Evolutionary conservation across 2,329 filamentous ascomycete genomes (phyloP), one percentile per base, ranked within the genome.

Genomic region (Boeremia exigua): DNA sequence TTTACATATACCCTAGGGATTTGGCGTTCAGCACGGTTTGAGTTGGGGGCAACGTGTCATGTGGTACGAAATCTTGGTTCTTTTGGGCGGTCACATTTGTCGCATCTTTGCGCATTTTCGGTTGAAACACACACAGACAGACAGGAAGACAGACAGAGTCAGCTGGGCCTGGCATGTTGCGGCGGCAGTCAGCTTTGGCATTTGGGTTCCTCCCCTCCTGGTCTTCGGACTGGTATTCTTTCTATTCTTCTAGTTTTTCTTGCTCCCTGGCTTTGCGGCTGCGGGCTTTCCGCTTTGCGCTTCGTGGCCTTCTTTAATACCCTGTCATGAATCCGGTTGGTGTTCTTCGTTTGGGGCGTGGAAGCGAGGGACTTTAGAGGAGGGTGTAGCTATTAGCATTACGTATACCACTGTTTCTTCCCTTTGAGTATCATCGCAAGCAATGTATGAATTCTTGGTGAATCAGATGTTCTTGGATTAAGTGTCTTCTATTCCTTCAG

Each of bases 1-100:
- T 30, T 47, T 32, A 32, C 27, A 30, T 42, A 54, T 54, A 54
- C 50, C 50, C 50, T 54, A 54, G 50, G 50, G 50, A 30, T 42
- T 2, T 8, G 50, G 50, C 50, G 50, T 54, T 53, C 9, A 32
- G 39, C 27, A 17, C 29, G 32, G 37, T 50, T 36, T 50, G 23
- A 5, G 28, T 32, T 48, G 42, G 28, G 10, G 40, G 40, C 25
- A 52, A 46, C 28, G 28, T 40, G 34, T 45, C 34, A 52, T 37
- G 48, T 52, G 48, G 40, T 45, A 52, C 29, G 48, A 52, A 43
- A 38, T 39, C 11, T 33, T n/a, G 28, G 28, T 14, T 23, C 12
- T 33, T 23, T 33, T 30, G 34, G 45, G 39, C 25, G 48, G 39
- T 25, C 8, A 6, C 19, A 9, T 38, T 34, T 32, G 30, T 25